Base-by-base conservation (phyloP, 495 filamentous ascomycete genomes). In the Penicillium longicatenatum region DNA sequence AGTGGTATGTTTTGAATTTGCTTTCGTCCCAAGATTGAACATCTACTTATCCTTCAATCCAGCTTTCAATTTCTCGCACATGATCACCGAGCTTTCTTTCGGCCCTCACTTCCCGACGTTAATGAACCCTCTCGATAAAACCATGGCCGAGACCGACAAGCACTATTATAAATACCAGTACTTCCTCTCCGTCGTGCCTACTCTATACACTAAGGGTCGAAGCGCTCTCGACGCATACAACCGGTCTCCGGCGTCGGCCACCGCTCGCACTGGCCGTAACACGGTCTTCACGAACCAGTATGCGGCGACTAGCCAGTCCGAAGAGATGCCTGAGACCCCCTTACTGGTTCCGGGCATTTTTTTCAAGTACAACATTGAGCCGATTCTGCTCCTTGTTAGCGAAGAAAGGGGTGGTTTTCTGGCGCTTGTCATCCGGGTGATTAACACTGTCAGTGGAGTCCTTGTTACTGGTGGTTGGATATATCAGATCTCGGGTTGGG, bases 301-400 rank as follows among this genome's bases (percentile, higher is more conserved):
- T 80, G 94, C 93, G 41, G 94, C 95, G 0, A 98, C 93, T 0
- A 88, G 91, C 63, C 91, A 97, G 72, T 85, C 81, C 52, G 81
- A 84, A 51, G 62, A 76, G 8, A 78, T 97, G 39, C 73, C 78
- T 53, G 89, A 96, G 70, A 84, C 79, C 56, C 76, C 79, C 8
- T 70, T 58, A 58, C 57, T 73, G 41, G 83, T 96, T 6, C 94
- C 94, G 1, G 95, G 95, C 11, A 89, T 99, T 62, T 99, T 97
- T 74, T 92, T 99, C 82, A 98, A 98, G 79, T 99, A 93, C 70
- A 93, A 98, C 73, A 97, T 99, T 68, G 94, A 99, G 83, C 94
- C 94, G 4, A 93, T 99, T 64, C 70, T 91, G 63, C 77, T 99
- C 29, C 86, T 87, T 22, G 86, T 99, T 52, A 87, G 87, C 60